Evolutionary conservation across 2,329 filamentous ascomycete genomes (phyloP).

Genomic region (Xylariaceae sp.): DNA sequence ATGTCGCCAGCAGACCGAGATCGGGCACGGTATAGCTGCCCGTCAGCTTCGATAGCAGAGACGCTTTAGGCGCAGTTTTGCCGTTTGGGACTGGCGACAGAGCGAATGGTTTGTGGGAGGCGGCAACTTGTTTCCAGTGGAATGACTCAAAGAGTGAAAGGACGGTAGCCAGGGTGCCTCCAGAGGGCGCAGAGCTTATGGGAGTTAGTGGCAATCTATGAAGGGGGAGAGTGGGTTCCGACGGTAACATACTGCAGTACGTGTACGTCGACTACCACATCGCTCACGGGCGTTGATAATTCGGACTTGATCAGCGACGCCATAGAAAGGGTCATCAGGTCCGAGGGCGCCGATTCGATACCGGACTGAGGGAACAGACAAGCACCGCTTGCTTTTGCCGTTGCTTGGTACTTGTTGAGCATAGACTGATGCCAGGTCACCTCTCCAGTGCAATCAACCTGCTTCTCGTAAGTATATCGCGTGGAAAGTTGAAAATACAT

Average conservation of each 20-base stretch:
- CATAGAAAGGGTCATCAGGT: constrained; percentile 49
- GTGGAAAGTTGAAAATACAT: too few species aligned
- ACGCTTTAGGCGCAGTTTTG: constrained; percentile 23
- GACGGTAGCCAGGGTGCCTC: constrained; percentile 62
- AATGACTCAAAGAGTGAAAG: constrained; percentile 51
- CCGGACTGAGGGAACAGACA: constrained; percentile 55
- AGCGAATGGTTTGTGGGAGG: constrained; percentile 42
- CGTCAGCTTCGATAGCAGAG: constrained; percentile 38
- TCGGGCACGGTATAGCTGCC: constrained; percentile 41
- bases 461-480: too few species aligned
- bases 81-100: constrained; percentile 48
- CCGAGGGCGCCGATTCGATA: constrained; percentile 55
- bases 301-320: constrained; percentile 42
- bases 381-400: constrained; percentile 46
- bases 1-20: constrained; percentile 50
- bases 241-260: constrained; percentile 28
- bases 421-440: constrained; percentile 50
- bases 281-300: constrained; percentile 40
- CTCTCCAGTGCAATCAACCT: constrained; percentile 57
- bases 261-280: constrained; percentile 45
- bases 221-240: too few species aligned
- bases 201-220: too few species aligned
- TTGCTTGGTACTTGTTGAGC: constrained; percentile 50
- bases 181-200: constrained; percentile 45
- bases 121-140: constrained; percentile 37